Evolutionary conservation across 1,139 yeast species (phyloP), one percentile per base, ranked within the genome.

Genomic region (Yamadazyma sp.): DNA sequence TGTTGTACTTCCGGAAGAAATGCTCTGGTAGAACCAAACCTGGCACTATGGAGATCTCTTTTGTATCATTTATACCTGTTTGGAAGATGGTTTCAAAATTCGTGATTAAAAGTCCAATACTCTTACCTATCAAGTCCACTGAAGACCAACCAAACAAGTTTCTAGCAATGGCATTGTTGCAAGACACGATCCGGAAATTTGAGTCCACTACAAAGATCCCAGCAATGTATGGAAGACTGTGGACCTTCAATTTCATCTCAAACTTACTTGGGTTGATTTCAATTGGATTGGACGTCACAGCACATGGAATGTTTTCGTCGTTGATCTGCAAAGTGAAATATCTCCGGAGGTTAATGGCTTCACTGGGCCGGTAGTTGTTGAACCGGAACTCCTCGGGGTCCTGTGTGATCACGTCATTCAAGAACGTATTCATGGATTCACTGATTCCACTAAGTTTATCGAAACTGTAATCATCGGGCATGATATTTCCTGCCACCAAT

Each of bases 221-320:
- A 0, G 96, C 94, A 52, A 88, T 86, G 56, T 87, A 86, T 0
- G 96, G 96, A 45, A 87, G 59, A 2, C 92, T 74, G 50, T 84
- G 92, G 22, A 86, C 72, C 46, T 83, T 82, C 37, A 84, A 54
- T 47, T 79, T 73, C 21, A 79, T 52, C 49, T 59, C 75, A 34
- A 64, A 56, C 16, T 67, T 64, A 28, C 62, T 61, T n/a, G 57
- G 57, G 32, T 67, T 65, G 11, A 56, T 50, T 39, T 80, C 80
- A 23, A 80, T 54, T 0, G 80, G 76, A 32, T 76, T 75, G 0
- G 86, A 77, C 0, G 87, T 76, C 2, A 83, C 70, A 0, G 92
- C 92, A 63, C 89, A 82, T 0, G 92, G 92, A 14, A 80, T 69
- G 44, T 64, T 61, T 36, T 68, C 68, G n/a, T 48, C 50, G 3